phyloP scores from a whole-genome alignment of 2,329 filamentous ascomycete genomes.

The Aspergillus puulaauensis region DNA sequence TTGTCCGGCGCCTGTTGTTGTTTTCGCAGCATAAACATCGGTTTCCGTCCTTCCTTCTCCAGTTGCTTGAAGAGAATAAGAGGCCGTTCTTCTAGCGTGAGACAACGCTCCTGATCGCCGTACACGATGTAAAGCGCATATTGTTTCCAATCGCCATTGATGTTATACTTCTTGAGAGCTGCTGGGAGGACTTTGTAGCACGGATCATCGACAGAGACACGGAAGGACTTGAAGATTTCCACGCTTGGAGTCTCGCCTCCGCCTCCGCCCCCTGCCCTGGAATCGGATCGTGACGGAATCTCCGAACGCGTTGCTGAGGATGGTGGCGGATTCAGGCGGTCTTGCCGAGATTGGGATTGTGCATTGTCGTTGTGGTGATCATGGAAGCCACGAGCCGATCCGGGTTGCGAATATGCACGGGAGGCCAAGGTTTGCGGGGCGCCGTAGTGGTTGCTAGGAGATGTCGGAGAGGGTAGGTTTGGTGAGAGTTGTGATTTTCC shows the following conservation, averaged over 20 bases:
- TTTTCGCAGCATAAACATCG: constrained; percentile 95
- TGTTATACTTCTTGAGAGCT: constrained; percentile 96
- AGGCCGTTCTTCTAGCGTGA: constrained; percentile 89
- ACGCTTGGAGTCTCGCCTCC: constrained; percentile 52
- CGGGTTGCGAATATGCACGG: constrained; percentile 42
- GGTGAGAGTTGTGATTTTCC: constrained; percentile 57
- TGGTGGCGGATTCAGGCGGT: constrained; percentile 33
- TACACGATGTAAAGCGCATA: constrained; percentile 98
- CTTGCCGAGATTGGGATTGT: constrained; percentile 28
- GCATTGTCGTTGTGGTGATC: constrained; percentile 41
- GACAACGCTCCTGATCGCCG: constrained; percentile 93
- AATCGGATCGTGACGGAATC: constrained; percentile 32
- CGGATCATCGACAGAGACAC: constrained; percentile 95
- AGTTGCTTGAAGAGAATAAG: constrained; percentile 96
- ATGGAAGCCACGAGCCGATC: constrained; percentile 30
- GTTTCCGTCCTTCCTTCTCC: constrained; percentile 94
- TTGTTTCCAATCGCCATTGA: constrained; percentile 95
- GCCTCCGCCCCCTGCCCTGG: constrained; percentile 25
- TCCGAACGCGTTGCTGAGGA: constrained; percentile 32
- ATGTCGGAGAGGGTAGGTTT: constrained; percentile 48
- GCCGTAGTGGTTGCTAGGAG: constrained; percentile 38
- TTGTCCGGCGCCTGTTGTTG: constrained; percentile 55
- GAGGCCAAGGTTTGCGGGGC: constrained; percentile 44
- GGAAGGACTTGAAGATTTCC: constrained; percentile 98
- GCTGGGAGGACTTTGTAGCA: constrained; percentile 96